These are phyloP conservation scores for Didymella sp. DNA, from an alignment of 2,329 filamentous ascomycete genomes.

Conservation along the genomic window DNA sequence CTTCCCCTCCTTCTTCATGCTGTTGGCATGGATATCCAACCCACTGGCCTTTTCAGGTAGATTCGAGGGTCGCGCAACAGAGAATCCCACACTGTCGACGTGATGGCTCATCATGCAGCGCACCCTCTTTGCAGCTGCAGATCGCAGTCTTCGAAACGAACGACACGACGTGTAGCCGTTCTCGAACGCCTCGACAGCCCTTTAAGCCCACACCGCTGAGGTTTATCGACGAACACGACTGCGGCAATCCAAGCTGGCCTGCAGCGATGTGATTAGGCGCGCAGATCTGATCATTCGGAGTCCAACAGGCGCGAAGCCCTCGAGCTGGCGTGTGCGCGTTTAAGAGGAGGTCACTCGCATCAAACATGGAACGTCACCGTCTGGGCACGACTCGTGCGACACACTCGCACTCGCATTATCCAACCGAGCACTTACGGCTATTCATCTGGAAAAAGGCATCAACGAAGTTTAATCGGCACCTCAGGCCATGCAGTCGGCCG, in stretches of 20 bases:
- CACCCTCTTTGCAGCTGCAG: neutral
- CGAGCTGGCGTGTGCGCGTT: neutral
- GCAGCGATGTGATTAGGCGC: neutral
- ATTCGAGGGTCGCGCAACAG: neutral
- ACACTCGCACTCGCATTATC: neutral
- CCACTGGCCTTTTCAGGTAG: too few species aligned
- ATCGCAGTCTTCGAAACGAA: neutral
- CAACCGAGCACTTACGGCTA: neutral
- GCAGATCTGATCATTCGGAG: neutral
- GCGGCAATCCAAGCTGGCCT: too few species aligned
- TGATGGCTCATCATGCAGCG: neutral
- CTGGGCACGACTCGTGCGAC: slow-evolving; percentile 2
- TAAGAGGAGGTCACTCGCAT: neutral
- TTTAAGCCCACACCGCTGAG: neutral
- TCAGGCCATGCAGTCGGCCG: slow-evolving; percentile 9
- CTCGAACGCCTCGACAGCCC: neutral
- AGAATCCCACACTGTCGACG: too few species aligned
- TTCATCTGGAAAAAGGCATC: neutral
- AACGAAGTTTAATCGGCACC: neutral
- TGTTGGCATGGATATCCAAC: too few species aligned
- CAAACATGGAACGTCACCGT: neutral
- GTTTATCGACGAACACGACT: neutral
- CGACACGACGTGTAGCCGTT: neutral
- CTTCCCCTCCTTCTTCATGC: neutral
- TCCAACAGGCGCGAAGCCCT: neutral